Evolutionary conservation across 2,329 filamentous ascomycete genomes (phyloP), one percentile per base, ranked within the genome.

Genomic region (Colletotrichum somersetense): DNA sequence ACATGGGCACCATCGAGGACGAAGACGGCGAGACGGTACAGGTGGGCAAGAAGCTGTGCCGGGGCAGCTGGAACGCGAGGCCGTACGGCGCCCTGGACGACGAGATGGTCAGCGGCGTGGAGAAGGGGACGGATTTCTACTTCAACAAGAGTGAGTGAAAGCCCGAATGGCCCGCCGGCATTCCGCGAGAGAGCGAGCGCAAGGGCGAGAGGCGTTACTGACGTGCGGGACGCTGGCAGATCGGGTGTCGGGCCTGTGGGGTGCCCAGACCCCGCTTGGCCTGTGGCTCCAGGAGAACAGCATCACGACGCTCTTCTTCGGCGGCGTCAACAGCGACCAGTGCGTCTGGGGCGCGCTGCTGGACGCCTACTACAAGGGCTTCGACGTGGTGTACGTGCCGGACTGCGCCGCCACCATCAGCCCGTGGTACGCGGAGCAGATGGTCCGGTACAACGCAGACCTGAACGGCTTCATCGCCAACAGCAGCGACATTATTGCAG

Each of bases 291-390:
- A 48, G 46, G 46, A 48, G 46, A 48, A 48, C 46, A 4, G 46
- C 46, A 48, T 48, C 46, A 48, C 46, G 46, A 48, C 46, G 46
- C 46, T 48, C 46, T 48, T 48, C 46, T 48, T 48, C 46, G 46
- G 46, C 46, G 46, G 46, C 46, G 46, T 48, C 3, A 48, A 48
- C 46, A 48, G 46, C 46, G 46, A 48, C n/a, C 46, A 48, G 20
- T 48, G 46, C 46, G 46, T 48, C 8, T 48, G 46, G 46, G 46
- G 46, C n/a, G 20, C 46, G 46, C n/a, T 48, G 20, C 20, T 48
- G 46, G 46, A 48, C 46, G 46, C 46, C 46, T 23, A 48, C 46
- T 48, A 48, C 46, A 48, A 48, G 46, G 46, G 46, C n/a, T 48
- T 48, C 46, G 46, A 48, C 46, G 46, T 48, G 8, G 46, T 48